Percentiles rank a stretch among this genome's conserved stretches.
Conservation (phyloP, 108 stramenopile genomes). For the Skeletonema potamos region DNA sequence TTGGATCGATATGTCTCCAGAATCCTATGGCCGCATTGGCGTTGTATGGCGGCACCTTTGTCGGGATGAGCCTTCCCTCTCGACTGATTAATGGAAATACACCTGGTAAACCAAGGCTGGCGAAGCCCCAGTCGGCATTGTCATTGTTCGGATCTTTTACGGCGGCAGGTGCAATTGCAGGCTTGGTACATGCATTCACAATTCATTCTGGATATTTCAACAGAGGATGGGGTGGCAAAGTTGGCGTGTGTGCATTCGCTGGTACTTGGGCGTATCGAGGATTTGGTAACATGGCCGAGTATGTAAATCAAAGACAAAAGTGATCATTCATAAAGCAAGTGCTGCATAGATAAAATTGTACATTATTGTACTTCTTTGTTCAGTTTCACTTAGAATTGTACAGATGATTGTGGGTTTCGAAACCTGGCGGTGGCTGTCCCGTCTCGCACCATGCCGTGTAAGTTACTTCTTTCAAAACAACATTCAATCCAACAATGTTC, state of each 20-base stretch:
- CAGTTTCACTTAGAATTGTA: conserved; percentile 41
- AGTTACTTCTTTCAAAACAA: conserved; percentile 77
- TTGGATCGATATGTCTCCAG: conserved; percentile 12
- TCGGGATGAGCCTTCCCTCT: conserved; percentile 47
- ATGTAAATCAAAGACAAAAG: conserved; percentile 2
- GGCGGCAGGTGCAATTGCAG: conserved; percentile 39
- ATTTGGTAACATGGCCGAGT: background rate
- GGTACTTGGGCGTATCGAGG: conserved; percentile 8
- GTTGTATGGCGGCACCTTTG: conserved; percentile 48
- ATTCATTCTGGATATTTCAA: conserved; percentile 38
- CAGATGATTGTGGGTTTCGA: conserved; percentile 62
- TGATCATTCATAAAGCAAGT: background rate
- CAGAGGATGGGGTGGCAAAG: conserved; percentile 52
- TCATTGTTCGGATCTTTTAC: conserved; percentile 16
- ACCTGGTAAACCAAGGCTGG: background rate
- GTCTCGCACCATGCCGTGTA: conserved; percentile 82
- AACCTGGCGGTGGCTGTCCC: conserved; percentile 75
- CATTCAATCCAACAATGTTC: conserved; percentile 75
- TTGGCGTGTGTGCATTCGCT: conserved; percentile 42
- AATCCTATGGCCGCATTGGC: conserved; percentile 19
- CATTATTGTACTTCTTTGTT: conserved; percentile 4
- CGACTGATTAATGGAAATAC: conserved; percentile 26
- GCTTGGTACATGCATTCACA: conserved; percentile 45
- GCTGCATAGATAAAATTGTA: background rate
- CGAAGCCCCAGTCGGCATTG: background rate